Conservation (phyloP, 2,329 filamentous ascomycete genomes). For the Gliomastix tumulicola region DNA sequence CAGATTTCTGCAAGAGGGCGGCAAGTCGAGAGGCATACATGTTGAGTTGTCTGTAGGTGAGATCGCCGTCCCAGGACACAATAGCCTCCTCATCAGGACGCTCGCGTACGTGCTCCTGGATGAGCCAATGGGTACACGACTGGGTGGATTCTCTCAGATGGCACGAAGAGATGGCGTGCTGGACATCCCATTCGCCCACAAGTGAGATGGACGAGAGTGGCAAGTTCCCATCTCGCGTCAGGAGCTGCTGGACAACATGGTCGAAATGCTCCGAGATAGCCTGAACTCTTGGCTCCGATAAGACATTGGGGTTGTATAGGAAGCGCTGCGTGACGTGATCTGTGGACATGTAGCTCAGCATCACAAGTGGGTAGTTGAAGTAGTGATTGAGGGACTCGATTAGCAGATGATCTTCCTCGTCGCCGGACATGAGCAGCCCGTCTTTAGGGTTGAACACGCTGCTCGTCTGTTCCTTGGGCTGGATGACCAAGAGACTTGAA, state of each 20-base stretch:
- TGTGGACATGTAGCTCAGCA: conserved; percentile 5
- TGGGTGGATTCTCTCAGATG: conserved; percentile 29
- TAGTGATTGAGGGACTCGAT: conserved; percentile 7
- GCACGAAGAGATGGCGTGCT: neutral
- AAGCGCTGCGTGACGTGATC: conserved; percentile 5
- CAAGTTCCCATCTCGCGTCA: neutral
- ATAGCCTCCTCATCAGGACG: conserved; percentile 9
- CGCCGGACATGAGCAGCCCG: neutral
- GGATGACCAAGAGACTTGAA: conserved; percentile 8
- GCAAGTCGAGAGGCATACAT: conserved; percentile 20
- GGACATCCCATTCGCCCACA: neutral
- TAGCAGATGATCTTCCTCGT: neutral
- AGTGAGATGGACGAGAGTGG: neutral
- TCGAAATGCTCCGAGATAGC: neutral
- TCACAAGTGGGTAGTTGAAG: conserved; percentile 10
- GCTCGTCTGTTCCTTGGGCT: conserved; percentile 1
- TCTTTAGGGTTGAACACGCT: too few relatives aligned
- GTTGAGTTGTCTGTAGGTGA: conserved; percentile 26
- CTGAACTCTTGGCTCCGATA: neutral
- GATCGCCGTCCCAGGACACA: conserved; percentile 37
- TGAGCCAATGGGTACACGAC: neutral
- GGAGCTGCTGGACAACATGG: neutral
- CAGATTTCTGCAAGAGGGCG: conserved; percentile 22
- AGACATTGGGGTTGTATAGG: conserved; percentile 5
- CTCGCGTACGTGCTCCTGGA: neutral